Base-by-base conservation (phyloP, 495 filamentous ascomycete species). In the Neurospora africana region DNA sequence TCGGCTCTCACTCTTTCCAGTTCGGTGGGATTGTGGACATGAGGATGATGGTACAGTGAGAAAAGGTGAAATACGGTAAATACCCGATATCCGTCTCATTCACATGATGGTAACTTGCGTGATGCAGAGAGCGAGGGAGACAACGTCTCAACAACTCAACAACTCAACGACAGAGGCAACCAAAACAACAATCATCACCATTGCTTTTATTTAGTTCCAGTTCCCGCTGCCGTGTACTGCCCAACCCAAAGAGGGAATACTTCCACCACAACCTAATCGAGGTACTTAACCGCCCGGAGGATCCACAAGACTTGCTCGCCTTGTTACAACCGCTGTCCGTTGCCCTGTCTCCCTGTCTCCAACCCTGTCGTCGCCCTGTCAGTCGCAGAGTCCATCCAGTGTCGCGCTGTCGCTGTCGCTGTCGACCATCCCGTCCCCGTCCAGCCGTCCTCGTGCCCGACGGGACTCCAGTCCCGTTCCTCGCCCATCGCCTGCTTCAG, bases 1-100 rank as follows among this genome's bases (percentile, higher is more conserved):
- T 61, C 38, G 35, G 53, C 70, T 71, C 68, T 69, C 70, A 69
- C 53, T 44, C 39, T 72, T 53, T 58, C 40, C 72, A 43, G 30
- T 27, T 68, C 58, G 40, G 53, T 33, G 53, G 53, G 53, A 33
- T 65, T 65, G 27, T 33, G 47, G 21, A 47, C 43, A 21, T 47
- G 43, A 47, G 43, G 8, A 44, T 21, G 43, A 58, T n/a, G n/a
- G n/a, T n/a, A n/a, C n/a, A n/a, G n/a, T n/a, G n/a, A n/a, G n/a
- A n/a, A 58, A 21, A 27, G 47, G 47, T 58, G 44, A 58, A 58
- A 58, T 58, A 58, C 47, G 47, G 47, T 58, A 58, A 27, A 58
- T 15, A 27, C 53, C 53, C 53, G 53, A 65, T 65, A 65, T 65
- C 27, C 53, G 53, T 61, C 27, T 33, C 53, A 61, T 33, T 6